A percentile compares a stretch with the other conserved stretches of the same genome.
Evolutionary conservation across 768 basidiomycete genomes (phyloP).

Genomic region (Amanita molliuscula): DNA sequence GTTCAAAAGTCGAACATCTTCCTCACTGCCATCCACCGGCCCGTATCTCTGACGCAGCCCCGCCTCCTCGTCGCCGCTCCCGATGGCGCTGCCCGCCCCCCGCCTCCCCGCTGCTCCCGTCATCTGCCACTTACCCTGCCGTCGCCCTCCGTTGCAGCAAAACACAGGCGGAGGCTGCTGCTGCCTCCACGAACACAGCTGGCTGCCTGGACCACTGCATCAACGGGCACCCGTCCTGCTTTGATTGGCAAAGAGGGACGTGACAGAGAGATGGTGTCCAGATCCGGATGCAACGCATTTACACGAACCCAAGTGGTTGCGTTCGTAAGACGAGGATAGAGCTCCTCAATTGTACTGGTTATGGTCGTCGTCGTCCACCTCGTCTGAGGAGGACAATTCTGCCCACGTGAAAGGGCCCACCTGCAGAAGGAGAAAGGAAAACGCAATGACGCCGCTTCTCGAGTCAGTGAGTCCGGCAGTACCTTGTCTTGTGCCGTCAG

Average conservation of each 20-base stretch:
- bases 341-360: slow-evolving; percentile 48
- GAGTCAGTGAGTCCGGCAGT: too few species aligned
- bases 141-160: not conserved
- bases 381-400: slow-evolving; percentile 2
- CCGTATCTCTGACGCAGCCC: slow-evolving; percentile 5
- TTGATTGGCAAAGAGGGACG: not conserved
- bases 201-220: too few species aligned
- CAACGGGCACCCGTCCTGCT: not conserved
- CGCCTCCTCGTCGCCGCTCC: not conserved
- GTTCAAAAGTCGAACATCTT: too few species aligned
- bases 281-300: slow-evolving; percentile 8
- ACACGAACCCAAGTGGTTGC: slow-evolving; percentile 49
- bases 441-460: not conserved
- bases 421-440: slow-evolving; percentile 6
- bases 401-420: not conserved
- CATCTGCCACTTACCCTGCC: not conserved
- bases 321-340: slow-evolving; percentile 60
- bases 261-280: not conserved
- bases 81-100: not conserved
- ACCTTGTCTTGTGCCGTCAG: not conserved
- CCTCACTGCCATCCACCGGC: too few species aligned
- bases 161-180: not conserved
- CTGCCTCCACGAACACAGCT: not conserved
- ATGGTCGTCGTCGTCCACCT: slow-evolving; percentile 24
- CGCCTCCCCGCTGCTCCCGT: not conserved